Percentiles rank a stretch among this genome's conserved stretches.
These are phyloP conservation scores for Botrytis cinerea DNA, from an alignment of 2,329 filamentous ascomycete genomes.

Conservation along the genomic window DNA sequence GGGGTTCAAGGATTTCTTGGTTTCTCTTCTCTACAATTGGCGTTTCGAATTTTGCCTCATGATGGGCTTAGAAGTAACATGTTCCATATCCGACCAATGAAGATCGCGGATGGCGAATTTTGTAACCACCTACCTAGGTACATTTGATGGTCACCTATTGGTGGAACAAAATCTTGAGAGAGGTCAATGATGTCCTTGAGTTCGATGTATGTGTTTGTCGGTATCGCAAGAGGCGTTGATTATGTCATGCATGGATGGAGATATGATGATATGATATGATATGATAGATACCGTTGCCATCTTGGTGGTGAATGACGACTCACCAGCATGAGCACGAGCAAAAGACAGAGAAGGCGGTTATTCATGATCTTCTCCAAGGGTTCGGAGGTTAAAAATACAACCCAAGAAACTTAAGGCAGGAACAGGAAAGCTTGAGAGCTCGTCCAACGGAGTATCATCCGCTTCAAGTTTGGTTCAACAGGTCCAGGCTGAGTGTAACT, in stretches of 20 bases:
- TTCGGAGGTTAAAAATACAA: not conserved
- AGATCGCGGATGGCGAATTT: not conserved
- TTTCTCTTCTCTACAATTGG: constrained; percentile 21
- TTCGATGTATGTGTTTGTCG: not conserved
- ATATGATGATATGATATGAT: not conserved
- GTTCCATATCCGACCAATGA: not conserved
- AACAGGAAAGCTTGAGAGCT: not conserved
- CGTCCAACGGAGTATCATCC: constrained; percentile 7
- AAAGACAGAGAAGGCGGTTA: not conserved
- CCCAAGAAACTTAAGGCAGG: not conserved
- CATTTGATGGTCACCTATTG: not conserved
- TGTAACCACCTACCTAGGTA: not conserved
- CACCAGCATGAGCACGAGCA: not conserved
- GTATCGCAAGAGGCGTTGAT: not conserved
- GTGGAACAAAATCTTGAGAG: not conserved
- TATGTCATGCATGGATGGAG: not conserved
- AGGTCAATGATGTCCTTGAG: not conserved
- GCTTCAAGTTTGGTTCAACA: constrained; percentile 4
- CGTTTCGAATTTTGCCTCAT: constrained; percentile 33
- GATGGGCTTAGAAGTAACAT: constrained; percentile 29
- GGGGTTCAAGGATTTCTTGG: constrained; percentile 18
- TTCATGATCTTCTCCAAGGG: constrained; percentile 6
- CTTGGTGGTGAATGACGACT: not conserved
- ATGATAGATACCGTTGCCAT: not conserved
- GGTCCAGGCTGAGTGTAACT: not conserved